Evolutionary conservation across 2,329 filamentous ascomycete genomes (phyloP).

Genomic region (Aureobasidium sp.): DNA sequence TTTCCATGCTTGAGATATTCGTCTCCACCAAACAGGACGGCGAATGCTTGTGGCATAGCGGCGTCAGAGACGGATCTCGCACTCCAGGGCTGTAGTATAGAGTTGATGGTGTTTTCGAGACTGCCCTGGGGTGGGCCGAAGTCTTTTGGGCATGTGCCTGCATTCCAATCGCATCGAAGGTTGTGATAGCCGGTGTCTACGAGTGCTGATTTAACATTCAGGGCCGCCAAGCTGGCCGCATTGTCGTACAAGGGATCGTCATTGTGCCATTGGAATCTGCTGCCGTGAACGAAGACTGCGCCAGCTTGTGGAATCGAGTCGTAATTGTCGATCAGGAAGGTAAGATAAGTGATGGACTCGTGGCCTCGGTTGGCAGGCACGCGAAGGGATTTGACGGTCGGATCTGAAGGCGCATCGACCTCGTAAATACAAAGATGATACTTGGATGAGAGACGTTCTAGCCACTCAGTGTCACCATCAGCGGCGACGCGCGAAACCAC

Average conservation of each 20-base stretch:
- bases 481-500: slow-evolving; percentile 36
- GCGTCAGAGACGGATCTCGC: slow-evolving; percentile 23
- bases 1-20: slow-evolving; percentile 11
- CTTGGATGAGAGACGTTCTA: slow-evolving; percentile 31
- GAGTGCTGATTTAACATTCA: slow-evolving; percentile 37
- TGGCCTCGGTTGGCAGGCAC: slow-evolving; percentile 50
- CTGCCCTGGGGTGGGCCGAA: slow-evolving; percentile 21
- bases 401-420: slow-evolving; percentile 33
- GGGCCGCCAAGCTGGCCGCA: slow-evolving; percentile 30
- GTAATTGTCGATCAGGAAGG: slow-evolving; percentile 55
- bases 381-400: slow-evolving; percentile 28
- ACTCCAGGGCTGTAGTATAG: slow-evolving; percentile 15
- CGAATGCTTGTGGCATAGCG: slow-evolving; percentile 50
- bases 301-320: slow-evolving; percentile 48
- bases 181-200: slow-evolving; percentile 40
- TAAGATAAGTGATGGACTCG: slow-evolving; percentile 56
- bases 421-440: slow-evolving; percentile 44
- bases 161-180: slow-evolving; percentile 45
- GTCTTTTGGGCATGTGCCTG: slow-evolving; percentile 32
- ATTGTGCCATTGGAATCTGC: slow-evolving; percentile 51
- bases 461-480: slow-evolving; percentile 39
- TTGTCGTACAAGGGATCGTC: slow-evolving; percentile 46
- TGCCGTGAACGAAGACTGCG: slow-evolving; percentile 53
- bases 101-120: slow-evolving; percentile 36
- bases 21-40: slow-evolving; percentile 13